phyloP scores from a whole-genome alignment of 1,284 basidiomycete species.

The Megacollybia platyphylla region DNA sequence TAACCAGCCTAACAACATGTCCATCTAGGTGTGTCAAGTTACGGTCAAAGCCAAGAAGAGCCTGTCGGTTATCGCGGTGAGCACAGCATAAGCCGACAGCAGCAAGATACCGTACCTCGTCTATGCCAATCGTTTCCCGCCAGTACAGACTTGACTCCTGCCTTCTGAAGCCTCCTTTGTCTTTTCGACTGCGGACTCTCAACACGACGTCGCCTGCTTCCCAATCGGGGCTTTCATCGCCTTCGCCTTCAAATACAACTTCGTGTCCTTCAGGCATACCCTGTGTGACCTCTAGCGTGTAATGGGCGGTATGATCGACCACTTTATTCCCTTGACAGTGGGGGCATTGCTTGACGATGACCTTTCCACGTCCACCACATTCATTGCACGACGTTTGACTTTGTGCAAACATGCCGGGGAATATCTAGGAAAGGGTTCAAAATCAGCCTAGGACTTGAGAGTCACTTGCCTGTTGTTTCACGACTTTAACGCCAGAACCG shows the following conservation, averaged over 20 bases:
- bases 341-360: conserved; percentile 67
- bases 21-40: conserved; percentile 89
- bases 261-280: conserved; percentile 90
- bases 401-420: conserved; percentile 89
- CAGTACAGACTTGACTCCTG: conserved; percentile 86
- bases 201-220: conserved; percentile 86
- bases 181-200: conserved; percentile 63
- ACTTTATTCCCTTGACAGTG: conserved; percentile 79
- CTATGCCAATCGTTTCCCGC: conserved; percentile 78
- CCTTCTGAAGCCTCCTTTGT: conserved; percentile 70
- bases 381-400: conserved; percentile 68
- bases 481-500: conserved; percentile 76
- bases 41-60: conserved; percentile 69
- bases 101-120: conserved; percentile 52
- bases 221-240: conserved; percentile 88
- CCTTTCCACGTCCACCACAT: conserved; percentile 73
- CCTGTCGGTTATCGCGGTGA: conserved; percentile 27
- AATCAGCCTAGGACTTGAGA: not conserved
- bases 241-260: conserved; percentile 85
- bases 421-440: conserved; percentile 39
- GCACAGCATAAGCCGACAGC: not conserved
- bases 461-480: conserved; percentile 59
- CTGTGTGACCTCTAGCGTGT: conserved; percentile 62
- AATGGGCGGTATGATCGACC: conserved; percentile 71
- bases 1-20: conserved; percentile 58